These are phyloP conservation scores for Astrephomene gubernaculifera DNA, from an alignment of 139 green algal species.

Conservation along the genomic window DNA sequence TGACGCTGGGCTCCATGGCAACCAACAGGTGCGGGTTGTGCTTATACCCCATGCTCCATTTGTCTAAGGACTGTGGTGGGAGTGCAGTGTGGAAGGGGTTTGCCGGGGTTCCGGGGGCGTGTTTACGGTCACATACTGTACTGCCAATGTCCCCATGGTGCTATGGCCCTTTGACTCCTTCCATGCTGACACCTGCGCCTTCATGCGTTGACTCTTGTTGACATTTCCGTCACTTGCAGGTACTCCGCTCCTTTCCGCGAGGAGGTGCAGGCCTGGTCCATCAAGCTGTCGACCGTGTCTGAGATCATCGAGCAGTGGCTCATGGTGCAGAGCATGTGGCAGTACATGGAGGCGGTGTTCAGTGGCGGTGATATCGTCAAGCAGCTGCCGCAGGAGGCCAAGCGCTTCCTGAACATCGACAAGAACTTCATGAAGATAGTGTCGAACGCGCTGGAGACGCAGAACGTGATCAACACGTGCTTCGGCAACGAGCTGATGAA, in stretches of 20 bases:
- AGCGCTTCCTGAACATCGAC: conserved; percentile 97
- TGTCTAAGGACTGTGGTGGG: no score
- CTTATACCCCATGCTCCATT: no score
- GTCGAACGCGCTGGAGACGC: conserved; percentile 79
- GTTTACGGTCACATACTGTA: no score
- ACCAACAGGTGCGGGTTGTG: conserved; percentile 86
- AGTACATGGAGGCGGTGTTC: conserved; percentile 98
- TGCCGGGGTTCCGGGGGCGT: no score
- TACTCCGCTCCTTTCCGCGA: conserved; percentile 89
- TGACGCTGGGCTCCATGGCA: conserved; percentile 92
- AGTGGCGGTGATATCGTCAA: conserved; percentile 95
- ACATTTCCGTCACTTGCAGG: no score
- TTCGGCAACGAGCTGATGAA: conserved; percentile 91
- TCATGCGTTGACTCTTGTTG: no score
- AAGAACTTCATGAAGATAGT: conserved; percentile 98
- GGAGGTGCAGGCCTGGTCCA: conserved; percentile 83
- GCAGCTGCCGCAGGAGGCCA: conserved; percentile 95
- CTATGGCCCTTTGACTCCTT: no score
- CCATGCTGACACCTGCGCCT: no score
- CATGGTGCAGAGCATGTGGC: conserved; percentile 94
- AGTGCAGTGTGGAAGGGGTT: no score
- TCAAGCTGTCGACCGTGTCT: conserved; percentile 89
- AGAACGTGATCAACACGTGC: conserved; percentile 87
- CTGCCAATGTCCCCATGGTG: no score
- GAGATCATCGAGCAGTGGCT: conserved; percentile 97